phyloP scores from a whole-genome alignment of 208 protist genomes.

The Trypanosoma melophagium region DNA sequence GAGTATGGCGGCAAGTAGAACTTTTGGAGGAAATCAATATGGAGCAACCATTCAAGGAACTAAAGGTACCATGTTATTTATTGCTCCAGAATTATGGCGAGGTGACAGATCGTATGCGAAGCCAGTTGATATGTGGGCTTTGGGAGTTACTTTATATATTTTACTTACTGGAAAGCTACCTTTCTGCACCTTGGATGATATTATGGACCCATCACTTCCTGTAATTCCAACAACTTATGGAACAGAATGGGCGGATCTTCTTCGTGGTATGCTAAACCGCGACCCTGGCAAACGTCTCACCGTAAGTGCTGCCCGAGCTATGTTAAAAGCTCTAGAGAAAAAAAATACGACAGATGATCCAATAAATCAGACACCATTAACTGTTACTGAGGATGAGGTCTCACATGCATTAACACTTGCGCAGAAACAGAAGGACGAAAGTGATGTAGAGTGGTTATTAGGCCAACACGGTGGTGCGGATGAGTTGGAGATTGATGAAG shows the following conservation, averaged over 20 bases:
- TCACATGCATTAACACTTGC: constrained; percentile 17
- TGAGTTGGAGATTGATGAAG: background rate
- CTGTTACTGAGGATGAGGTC: constrained; percentile 23
- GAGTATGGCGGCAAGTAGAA: constrained; percentile 41
- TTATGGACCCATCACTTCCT: constrained; percentile 25
- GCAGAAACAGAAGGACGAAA: constrained; percentile 8
- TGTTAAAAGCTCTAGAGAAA: constrained; percentile 33
- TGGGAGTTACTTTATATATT: constrained; percentile 36
- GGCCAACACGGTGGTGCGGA: background rate
- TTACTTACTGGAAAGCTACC: constrained; percentile 34
- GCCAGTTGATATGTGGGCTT: constrained; percentile 36
- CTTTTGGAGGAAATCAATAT: background rate
- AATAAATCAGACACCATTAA: background rate
- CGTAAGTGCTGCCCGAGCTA: constrained; percentile 27
- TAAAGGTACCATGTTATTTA: constrained; percentile 37
- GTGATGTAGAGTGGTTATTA: constrained; percentile 11
- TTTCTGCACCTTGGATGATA: constrained; percentile 28
- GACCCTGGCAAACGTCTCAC: constrained; percentile 33
- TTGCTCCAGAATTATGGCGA: constrained; percentile 33
- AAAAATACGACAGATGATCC: background rate
- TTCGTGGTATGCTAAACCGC: constrained; percentile 42
- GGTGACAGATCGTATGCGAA: constrained; percentile 27
- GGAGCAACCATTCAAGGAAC: constrained; percentile 23
- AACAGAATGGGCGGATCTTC: constrained; percentile 31
- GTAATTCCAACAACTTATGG: constrained; percentile 35